Percentiles rank a stretch among this genome's conserved stretches.
Conservation (phyloP, 169 alveolate genomes). For the Eimeria acervulina region DNA sequence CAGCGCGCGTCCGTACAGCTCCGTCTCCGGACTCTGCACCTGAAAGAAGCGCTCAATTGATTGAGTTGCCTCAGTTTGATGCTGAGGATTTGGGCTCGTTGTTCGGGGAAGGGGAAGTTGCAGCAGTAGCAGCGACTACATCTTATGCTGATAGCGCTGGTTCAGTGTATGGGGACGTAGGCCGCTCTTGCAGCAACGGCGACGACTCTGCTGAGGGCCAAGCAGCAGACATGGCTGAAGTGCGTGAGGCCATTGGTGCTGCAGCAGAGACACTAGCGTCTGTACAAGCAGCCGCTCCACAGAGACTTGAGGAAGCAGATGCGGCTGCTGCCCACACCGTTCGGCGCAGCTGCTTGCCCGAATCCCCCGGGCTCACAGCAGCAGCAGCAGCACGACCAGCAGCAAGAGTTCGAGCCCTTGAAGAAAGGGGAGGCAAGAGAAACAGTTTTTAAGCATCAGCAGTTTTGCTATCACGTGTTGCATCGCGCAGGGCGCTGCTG, state of each 20-base stretch:
- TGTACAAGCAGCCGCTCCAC: not conserved
- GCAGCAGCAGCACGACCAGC: not conserved
- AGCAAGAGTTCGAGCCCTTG: not conserved
- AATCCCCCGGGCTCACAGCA: not conserved
- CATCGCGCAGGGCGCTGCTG: not conserved
- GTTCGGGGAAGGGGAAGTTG: not conserved
- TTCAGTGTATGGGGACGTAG: not conserved
- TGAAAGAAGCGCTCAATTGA: not conserved
- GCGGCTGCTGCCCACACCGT: not conserved
- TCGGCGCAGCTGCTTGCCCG: not conserved
- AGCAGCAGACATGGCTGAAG: not conserved
- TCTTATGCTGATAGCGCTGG: not conserved
- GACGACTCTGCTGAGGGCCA: not conserved
- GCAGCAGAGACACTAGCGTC: not conserved
- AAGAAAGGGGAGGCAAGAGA: not conserved
- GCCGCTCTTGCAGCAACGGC: slow-evolving; percentile 1
- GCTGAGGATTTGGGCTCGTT: not conserved
- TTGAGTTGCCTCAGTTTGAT: not conserved
- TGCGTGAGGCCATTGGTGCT: not conserved
- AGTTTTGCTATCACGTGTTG: not conserved
- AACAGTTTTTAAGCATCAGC: slow-evolving; percentile 9
- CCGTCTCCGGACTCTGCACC: not conserved
- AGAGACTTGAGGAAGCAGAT: not conserved
- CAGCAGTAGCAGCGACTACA: not conserved
- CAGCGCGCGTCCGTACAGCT: not conserved